These are phyloP conservation scores for Casuarina cunninghamiana DNA, from an alignment of 306 rosid species.

Conservation along the genomic window DNA sequence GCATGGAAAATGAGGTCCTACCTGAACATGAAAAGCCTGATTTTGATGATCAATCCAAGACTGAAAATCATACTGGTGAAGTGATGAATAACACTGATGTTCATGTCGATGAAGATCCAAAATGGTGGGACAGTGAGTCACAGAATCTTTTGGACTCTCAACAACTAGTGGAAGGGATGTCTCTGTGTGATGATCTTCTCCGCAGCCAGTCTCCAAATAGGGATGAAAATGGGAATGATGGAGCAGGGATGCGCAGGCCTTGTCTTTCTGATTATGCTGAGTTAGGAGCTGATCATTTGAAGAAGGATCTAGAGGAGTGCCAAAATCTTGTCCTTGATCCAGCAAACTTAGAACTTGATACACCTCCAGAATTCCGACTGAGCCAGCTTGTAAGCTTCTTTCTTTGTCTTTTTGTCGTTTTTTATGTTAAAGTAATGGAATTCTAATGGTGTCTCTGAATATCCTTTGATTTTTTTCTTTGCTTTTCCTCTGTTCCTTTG, in stretches of 20 bases:
- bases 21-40: constrained; percentile 37
- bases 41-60: constrained; percentile 26
- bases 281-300: constrained; percentile 68
- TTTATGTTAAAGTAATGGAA: constrained; percentile 1
- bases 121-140: constrained; percentile 89
- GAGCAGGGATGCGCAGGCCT: constrained; percentile 34
- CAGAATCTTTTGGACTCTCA: constrained; percentile 77
- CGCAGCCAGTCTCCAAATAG: constrained; percentile 78
- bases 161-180: constrained; percentile 73
- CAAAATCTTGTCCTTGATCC: constrained; percentile 61
- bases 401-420: constrained; percentile 2
- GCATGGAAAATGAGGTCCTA: constrained; percentile 42
- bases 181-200: constrained; percentile 68
- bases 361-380: constrained; percentile 68
- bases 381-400: constrained; percentile 70
- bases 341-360: constrained; percentile 54
- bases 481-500: not conserved
- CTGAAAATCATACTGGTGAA: constrained; percentile 34
- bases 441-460: not conserved
- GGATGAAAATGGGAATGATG: constrained; percentile 36
- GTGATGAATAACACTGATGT: constrained; percentile 35
- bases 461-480: constrained; percentile 16
- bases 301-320: constrained; percentile 82
- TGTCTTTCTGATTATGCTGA: constrained; percentile 62
- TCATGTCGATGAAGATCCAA: constrained; percentile 52